Conservation (phyloP, 805 yeast species). For the Barnettozyma salicaria region DNA sequence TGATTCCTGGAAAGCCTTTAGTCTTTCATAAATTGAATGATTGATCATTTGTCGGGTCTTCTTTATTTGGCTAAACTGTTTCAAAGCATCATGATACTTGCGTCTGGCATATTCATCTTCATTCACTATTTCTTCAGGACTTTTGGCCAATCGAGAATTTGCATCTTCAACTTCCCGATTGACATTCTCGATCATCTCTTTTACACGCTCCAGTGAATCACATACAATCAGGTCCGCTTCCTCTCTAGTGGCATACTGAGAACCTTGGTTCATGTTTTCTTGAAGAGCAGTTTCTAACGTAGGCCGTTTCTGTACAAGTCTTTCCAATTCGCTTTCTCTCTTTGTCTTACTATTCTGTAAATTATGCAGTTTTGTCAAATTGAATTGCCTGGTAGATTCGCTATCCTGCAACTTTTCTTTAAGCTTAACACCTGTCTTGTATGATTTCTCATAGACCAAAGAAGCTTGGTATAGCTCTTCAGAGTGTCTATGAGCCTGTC, state of each 20-base stretch:
- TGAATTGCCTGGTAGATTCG: constrained; percentile 13
- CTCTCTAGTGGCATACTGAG: constrained; percentile 40
- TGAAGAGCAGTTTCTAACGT: constrained; percentile 14
- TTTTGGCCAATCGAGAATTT: constrained; percentile 47
- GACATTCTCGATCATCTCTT: constrained; percentile 41
- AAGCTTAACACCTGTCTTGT: constrained; percentile 17
- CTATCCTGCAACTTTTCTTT: constrained; percentile 5
- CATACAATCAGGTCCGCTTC: constrained; percentile 36
- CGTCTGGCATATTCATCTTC: constrained; percentile 41
- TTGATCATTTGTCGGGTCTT: constrained; percentile 28
- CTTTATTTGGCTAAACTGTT: constrained; percentile 33
- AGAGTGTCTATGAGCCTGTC: constrained; percentile 18
- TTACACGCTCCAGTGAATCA: constrained; percentile 43
- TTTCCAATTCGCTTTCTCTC: constrained; percentile 20
- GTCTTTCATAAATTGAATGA: constrained; percentile 39
- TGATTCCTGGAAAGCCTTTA: constrained; percentile 36
- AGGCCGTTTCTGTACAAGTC: constrained; percentile 16
- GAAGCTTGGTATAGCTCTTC: constrained; percentile 18
- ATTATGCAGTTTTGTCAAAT: constrained; percentile 13
- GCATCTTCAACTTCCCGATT: constrained; percentile 43
- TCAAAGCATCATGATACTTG: constrained; percentile 37
- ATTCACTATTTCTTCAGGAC: constrained; percentile 48
- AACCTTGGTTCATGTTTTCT: constrained; percentile 27
- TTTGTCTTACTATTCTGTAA: constrained; percentile 14
- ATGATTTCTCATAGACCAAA: constrained; percentile 22